phyloP scores from a whole-genome alignment of 148 eudicot genomes.

The Dysphania ambrosioides region DNA sequence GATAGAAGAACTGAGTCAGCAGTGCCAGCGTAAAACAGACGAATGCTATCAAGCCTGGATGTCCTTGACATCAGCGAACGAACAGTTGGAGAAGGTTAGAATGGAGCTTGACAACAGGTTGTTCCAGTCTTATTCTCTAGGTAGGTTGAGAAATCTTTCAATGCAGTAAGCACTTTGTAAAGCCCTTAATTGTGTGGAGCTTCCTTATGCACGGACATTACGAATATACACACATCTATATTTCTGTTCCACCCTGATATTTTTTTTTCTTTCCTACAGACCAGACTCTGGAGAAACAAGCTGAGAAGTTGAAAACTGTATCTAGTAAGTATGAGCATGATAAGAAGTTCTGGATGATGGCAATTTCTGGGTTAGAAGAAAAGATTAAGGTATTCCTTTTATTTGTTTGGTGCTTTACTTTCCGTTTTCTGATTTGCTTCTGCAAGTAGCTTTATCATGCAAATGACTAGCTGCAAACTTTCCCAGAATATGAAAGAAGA shows the following conservation, averaged over 20 bases:
- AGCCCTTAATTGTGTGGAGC: background rate
- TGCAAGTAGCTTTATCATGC: background rate
- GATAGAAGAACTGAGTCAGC: conserved; percentile 66
- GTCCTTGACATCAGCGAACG: conserved; percentile 78
- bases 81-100: conserved; percentile 80
- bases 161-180: background rate
- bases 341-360: conserved; percentile 59
- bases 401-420: background rate
- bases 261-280: conserved; percentile 37
- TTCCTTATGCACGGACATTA: background rate
- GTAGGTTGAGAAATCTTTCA: conserved; percentile 39
- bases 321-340: conserved; percentile 65
- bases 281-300: conserved; percentile 68
- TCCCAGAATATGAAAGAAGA: conserved; percentile 70
- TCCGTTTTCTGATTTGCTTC: background rate
- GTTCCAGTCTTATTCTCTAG: conserved; percentile 70
- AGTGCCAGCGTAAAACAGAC: conserved; percentile 71
- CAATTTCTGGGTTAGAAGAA: conserved; percentile 52
- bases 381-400: conserved; percentile 55
- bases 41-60: conserved; percentile 99
- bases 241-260: background rate
- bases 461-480: conserved; percentile 7
- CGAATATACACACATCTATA: background rate
- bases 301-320: conserved; percentile 51
- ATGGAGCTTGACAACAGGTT: conserved; percentile 79